Evolutionary conservation across 2,329 filamentous ascomycete genomes (phyloP).

Genomic region (Cladophialophora exuberans): DNA sequence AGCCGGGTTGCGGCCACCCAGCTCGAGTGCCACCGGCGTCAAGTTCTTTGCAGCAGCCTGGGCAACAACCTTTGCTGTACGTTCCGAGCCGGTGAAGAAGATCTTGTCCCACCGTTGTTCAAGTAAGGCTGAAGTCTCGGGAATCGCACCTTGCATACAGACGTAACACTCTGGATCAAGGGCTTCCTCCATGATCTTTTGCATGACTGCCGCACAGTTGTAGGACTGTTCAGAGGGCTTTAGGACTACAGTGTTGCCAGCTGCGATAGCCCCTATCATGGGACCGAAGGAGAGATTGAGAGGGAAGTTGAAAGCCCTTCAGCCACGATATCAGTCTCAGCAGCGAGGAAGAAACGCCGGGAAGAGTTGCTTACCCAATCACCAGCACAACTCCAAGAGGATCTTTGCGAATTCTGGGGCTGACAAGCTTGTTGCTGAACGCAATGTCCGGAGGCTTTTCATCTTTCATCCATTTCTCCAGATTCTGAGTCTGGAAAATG

Average conservation of each 20-base stretch:
- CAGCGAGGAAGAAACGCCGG: constrained; percentile 11
- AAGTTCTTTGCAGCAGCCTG: constrained; percentile 87
- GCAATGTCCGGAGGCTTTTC: constrained; percentile 73
- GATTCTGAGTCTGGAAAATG: constrained; percentile 73
- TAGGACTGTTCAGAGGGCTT: constrained; percentile 89
- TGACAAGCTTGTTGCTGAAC: constrained; percentile 68
- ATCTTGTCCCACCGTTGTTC: constrained; percentile 97
- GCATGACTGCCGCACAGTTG: constrained; percentile 74
- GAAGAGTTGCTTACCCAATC: constrained; percentile 64
- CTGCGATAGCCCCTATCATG: constrained; percentile 85
- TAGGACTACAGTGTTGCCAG: constrained; percentile 84
- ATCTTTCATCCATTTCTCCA: constrained; percentile 82
- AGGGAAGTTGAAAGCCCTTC: constrained; percentile 87
- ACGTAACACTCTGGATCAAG: constrained; percentile 78
- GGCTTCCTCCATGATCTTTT: constrained; percentile 73
- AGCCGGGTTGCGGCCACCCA: constrained; percentile 89
- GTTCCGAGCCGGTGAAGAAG: constrained; percentile 84
- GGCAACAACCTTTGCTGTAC: constrained; percentile 82
- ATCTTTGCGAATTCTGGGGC: constrained; percentile 80
- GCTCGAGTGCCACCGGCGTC: constrained; percentile 85
- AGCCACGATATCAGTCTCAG: constrained; percentile 15
- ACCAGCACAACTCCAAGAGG: constrained; percentile 81
- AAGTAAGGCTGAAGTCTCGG: constrained; percentile 79
- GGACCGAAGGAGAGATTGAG: constrained; percentile 78
- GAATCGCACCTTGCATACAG: constrained; percentile 77